A percentile compares a stretch with the other conserved stretches of the same genome.
phyloP scores from a whole-genome alignment of 352 stramenopile species.

The Phytophthora pinifolia region DNA sequence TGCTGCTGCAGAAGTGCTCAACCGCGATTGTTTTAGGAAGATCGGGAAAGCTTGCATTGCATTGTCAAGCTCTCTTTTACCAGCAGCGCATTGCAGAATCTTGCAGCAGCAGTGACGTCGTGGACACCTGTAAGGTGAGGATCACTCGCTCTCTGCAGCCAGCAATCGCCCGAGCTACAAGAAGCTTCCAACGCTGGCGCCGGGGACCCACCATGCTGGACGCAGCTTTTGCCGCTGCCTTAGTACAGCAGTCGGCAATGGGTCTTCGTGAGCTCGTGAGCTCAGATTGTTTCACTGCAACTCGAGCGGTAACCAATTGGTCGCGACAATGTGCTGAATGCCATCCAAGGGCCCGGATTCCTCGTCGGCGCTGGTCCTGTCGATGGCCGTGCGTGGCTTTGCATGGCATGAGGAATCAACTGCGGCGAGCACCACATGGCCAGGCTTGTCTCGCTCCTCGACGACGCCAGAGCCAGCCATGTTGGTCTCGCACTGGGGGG shows the following conservation, averaged over 20 bases:
- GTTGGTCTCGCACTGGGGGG: neutral
- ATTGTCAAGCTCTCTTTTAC: no score
- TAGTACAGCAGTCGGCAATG: neutral
- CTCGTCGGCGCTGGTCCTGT: neutral
- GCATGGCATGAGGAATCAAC: constrained; percentile 24
- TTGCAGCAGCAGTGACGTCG: neutral
- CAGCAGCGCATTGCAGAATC: no score
- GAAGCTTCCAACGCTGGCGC: neutral
- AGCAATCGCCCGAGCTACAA: neutral
- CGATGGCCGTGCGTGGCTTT: constrained; percentile 22
- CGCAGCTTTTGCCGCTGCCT: neutral
- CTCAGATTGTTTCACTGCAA: constrained; percentile 2
- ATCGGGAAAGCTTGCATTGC: no score
- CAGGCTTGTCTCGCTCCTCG: neutral
- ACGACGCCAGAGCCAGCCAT: constrained; percentile 3
- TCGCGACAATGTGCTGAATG: constrained; percentile 2
- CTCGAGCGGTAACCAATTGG: constrained; percentile 1
- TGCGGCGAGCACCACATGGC: constrained; percentile 5
- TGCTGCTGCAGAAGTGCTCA: neutral
- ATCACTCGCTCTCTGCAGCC: neutral
- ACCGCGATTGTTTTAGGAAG: no score
- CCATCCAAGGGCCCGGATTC: constrained; percentile 6
- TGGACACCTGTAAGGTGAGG: neutral
- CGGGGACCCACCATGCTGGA: no score
- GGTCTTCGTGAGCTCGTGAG: neutral